Evolutionary conservation across 176 grass and related monocot species (phyloP), one percentile per base, ranked within the genome.

Genomic region (Hordeum vulgare): DNA sequence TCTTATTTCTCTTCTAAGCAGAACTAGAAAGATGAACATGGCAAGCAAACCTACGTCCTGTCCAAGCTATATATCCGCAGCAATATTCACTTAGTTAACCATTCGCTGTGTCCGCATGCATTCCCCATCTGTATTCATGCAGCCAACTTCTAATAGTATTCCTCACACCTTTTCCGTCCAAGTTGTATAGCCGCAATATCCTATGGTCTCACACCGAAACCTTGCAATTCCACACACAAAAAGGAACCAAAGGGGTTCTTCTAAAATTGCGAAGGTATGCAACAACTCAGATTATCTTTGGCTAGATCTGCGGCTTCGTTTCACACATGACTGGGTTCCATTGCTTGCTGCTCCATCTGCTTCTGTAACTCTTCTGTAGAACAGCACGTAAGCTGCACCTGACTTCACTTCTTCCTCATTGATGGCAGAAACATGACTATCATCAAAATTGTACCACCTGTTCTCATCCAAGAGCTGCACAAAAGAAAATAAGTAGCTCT

Each of bases 381-480:
- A 99, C 9, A 99, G 88, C 74, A 99, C 97, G 85, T 99, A 99
- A 49, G 97, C 97, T 79, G 97, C 97, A 76, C 89, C 91, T 17
- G 93, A 96, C 81, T 89, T 99, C 79, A 99, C 97, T 57, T 99
- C 97, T 11, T 94, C 96, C 78, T 96, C 93, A 44, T 92, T 91
- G 76, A 96, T 96, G 9, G 91, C 77, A 51, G 81, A 90, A 54
- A 99, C 93, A 83, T 99, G 97, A 74, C 89, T 99, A 78, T 99
- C 97, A 76, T 99, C 97, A 71, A 99, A 99, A 92, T 89, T 96
- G 66, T 96, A 99, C 97, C 97, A 99, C 26, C 62, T 88, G 61
- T 92, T 96, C 74, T 99, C 89, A n/a, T 96, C 89, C 77, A 99
- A 83, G 66, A 99, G 83, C 97, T 99, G 87, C 53, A 77, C n/a